Evolutionary conservation across 305 asterid genomes (phyloP).

Genomic region (Solanum hybrid): DNA sequence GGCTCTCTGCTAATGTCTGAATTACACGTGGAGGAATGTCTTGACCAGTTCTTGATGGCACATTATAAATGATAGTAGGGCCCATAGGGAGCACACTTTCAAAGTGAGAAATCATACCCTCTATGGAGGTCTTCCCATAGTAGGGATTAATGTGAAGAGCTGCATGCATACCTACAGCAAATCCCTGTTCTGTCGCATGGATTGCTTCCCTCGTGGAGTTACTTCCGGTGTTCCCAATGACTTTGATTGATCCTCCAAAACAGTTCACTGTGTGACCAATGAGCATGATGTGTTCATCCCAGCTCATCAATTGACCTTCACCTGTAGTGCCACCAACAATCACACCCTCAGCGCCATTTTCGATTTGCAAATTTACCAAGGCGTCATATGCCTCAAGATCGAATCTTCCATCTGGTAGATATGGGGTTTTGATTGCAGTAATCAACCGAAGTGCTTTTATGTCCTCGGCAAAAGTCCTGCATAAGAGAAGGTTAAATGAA

Average conservation of each 20-base stretch:
- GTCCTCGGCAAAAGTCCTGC: conserved; percentile 80
- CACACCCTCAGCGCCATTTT: conserved; percentile 80
- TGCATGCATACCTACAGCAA: conserved; percentile 98
- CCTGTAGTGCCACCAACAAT: conserved; percentile 97
- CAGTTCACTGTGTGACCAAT: conserved; percentile 96
- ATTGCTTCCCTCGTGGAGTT: conserved; percentile 95
- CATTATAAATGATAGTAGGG: conserved; percentile 80
- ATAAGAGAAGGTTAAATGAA: conserved; percentile 5
- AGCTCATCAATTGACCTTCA: conserved; percentile 93
- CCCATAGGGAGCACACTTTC: conserved; percentile 86
- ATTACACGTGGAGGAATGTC: conserved; percentile 71
- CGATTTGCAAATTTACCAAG: conserved; percentile 71
- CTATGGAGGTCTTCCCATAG: conserved; percentile 85
- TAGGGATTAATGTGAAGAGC: conserved; percentile 97
- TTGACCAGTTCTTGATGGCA: conserved; percentile 93
- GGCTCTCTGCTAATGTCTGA: conserved; percentile 30
- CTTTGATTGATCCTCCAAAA: conserved; percentile 72
- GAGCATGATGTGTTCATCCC: conserved; percentile 97
- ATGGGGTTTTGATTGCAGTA: conserved; percentile 95
- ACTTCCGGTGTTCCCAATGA: conserved; percentile 92
- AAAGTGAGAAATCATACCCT: conserved; percentile 76
- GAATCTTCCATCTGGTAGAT: conserved; percentile 94
- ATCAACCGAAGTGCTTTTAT: conserved; percentile 71
- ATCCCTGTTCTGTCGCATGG: conserved; percentile 95
- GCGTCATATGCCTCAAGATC: conserved; percentile 91